Percentiles rank a stretch among this genome's conserved stretches.
These are phyloP conservation scores for Backusella parvicylindrica DNA, from an alignment of 192 early-diverging fungal species.

Conservation along the genomic window DNA sequence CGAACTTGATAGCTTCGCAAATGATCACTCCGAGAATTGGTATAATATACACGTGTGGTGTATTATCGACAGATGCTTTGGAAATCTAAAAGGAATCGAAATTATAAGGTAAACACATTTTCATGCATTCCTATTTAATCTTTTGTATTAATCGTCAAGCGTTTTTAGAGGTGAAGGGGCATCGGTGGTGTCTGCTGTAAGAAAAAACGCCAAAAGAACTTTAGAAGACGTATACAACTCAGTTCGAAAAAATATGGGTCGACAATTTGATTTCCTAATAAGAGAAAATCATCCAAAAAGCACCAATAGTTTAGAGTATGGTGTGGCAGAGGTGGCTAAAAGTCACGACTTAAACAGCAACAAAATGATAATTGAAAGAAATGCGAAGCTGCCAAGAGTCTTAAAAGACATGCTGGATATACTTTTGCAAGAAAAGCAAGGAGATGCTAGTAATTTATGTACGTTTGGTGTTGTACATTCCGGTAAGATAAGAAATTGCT, in stretches of 20 bases:
- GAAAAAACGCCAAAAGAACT: slow-evolving; percentile 9
- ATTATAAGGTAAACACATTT: background rate
- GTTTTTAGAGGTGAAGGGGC: background rate
- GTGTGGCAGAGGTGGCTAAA: background rate
- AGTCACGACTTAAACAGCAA: slow-evolving; percentile 1
- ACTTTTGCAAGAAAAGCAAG: background rate
- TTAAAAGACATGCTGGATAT: slow-evolving; percentile 10
- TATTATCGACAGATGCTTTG: background rate
- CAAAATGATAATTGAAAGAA: background rate
- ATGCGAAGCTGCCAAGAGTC: background rate
- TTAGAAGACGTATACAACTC: background rate
- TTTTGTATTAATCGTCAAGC: slow-evolving; percentile 4
- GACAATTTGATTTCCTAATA: slow-evolving; percentile 1
- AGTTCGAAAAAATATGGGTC: background rate
- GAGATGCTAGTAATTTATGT: background rate
- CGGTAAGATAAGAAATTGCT: background rate
- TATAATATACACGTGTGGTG: background rate
- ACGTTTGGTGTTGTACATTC: slow-evolving; percentile 4
- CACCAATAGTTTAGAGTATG: slow-evolving; percentile 5
- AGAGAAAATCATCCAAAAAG: background rate
- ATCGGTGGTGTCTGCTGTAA: background rate
- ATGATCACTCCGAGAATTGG: slow-evolving; percentile 10
- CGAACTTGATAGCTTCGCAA: background rate
- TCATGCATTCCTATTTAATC: background rate
- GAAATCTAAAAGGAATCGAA: background rate